Evolutionary conservation across 176 grass and related monocot genomes (phyloP).

Genomic region (Pontederia crassipes): DNA sequence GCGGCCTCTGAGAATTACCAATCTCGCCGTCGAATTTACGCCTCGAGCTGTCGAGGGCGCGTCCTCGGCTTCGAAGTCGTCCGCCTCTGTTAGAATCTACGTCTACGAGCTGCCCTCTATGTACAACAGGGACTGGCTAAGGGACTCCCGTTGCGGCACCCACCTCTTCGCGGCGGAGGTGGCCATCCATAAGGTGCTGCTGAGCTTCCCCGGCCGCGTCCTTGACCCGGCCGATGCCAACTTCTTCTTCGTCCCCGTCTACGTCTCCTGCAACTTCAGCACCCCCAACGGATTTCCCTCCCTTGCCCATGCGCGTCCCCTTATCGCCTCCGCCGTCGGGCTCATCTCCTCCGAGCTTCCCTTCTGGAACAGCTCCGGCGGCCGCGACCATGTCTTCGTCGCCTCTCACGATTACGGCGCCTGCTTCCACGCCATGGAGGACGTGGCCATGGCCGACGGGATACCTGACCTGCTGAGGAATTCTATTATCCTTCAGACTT

Average conservation of each 20-base stretch:
- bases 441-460: slow-evolving; percentile 60
- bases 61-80: slow-evolving; percentile 13
- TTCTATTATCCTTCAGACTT: slow-evolving; percentile 75
- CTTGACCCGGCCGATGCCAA: slow-evolving; percentile 41
- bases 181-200: slow-evolving; percentile 68
- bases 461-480: slow-evolving; percentile 65
- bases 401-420: slow-evolving; percentile 84
- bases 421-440: slow-evolving; percentile 98
- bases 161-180: slow-evolving; percentile 91
- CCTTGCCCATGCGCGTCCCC: slow-evolving; percentile 47
- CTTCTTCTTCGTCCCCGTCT: slow-evolving; percentile 84
- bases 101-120: slow-evolving; percentile 61
- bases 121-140: slow-evolving; percentile 61
- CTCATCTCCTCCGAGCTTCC: slow-evolving; percentile 38
- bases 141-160: slow-evolving; percentile 41
- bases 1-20: slow-evolving; percentile 7
- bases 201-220: slow-evolving; percentile 26
- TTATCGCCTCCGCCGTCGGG: slow-evolving; percentile 46
- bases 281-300: slow-evolving; percentile 70
- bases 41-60: background rate
- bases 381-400: slow-evolving; percentile 79
- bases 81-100: slow-evolving; percentile 44
- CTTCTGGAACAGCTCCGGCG: slow-evolving; percentile 73
- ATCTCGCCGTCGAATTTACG: slow-evolving; percentile 18
- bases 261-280: slow-evolving; percentile 96